Evolutionary conservation across 2,329 filamentous ascomycete genomes (phyloP), one percentile per base, ranked within the genome.

Genomic region (Allantophomopsis lycopodina): DNA sequence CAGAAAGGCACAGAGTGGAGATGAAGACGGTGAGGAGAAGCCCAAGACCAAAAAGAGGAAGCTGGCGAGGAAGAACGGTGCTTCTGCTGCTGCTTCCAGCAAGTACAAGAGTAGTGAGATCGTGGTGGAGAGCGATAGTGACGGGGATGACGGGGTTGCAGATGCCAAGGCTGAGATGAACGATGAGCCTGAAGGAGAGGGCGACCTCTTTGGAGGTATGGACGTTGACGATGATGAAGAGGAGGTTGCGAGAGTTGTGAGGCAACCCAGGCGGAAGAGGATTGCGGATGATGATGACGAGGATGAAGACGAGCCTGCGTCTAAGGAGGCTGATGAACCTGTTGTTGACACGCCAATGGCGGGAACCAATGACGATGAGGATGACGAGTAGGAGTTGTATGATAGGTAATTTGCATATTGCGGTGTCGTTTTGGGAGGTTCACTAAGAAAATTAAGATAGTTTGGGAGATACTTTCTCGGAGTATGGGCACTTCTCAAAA

Each of bases 21-120:
- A 40, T 30, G 53, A 54, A 16, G 53, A 44, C n/a, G 55, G 56
- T 7, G 55, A 55, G 12, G 55, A 57, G 35, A 57, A 57, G 41
- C 55, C 55, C 7, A 58, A 56, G 44, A 12, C 11, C 7, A 57
- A 56, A 44, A 57, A 56, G 48, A 50, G 55, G 36, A 51, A 47
- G 36, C 43, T 57, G 23, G 48, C 50, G 10, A 56, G 53, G 46
- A 56, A 56, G 30, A 37, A 20, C 37, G 43, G n/a, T 32, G 32
- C 28, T 10, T 23, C 23, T 13, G 23, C 35, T 15, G 46, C 52
- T n/a, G 53, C 52, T 37, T 40, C 47, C 1, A 47, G 36, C 44
- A 57, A 56, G 37, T 57, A 45, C 41, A 56, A 56, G 47, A 56
- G 53, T 37, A 55, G 47, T 41, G 54, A 56, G 42, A 53, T 56